A percentile compares a stretch with the other conserved stretches of the same genome.
Conservation (phyloP, 345 rosid genomes). For the Arabis alpina region DNA sequence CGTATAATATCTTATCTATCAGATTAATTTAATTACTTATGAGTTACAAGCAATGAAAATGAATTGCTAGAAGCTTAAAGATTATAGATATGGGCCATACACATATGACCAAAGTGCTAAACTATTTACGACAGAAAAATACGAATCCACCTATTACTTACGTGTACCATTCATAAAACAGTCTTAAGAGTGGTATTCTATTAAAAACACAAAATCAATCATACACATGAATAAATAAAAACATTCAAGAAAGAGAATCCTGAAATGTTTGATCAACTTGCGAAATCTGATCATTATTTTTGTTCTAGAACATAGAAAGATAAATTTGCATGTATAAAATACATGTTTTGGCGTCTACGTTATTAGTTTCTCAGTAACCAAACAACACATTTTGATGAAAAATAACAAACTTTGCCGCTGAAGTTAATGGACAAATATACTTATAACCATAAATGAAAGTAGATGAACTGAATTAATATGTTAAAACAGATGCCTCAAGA, state of each 20-base stretch:
- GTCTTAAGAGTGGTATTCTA: conserved; percentile 12
- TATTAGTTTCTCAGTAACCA: conserved; percentile 19
- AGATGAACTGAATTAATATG: neutral
- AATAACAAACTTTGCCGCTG: conserved; percentile 1
- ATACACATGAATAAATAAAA: conserved; percentile 3
- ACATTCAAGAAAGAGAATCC: conserved; percentile 10
- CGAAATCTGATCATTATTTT: neutral
- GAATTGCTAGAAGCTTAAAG: neutral
- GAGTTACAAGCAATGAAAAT: neutral
- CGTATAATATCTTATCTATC: no score
- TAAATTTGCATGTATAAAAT: conserved; percentile 18
- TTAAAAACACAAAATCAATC: conserved; percentile 16
- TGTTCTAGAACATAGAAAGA: conserved; percentile 7
- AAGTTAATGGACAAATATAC: conserved; percentile 9
- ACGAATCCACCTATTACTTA: conserved; percentile 23
- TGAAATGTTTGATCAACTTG: neutral
- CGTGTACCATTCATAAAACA: conserved; percentile 25
- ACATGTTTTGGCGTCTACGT: conserved; percentile 21
- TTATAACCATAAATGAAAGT: neutral
- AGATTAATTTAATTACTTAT: neutral
- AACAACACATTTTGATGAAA: conserved; percentile 11
- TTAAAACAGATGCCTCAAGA: neutral
- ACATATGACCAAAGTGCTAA: conserved; percentile 10
- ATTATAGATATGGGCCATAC: neutral
- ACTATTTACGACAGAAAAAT: conserved; percentile 18